Base-by-base conservation (phyloP, 2,329 filamentous ascomycete species). In the Nigrospora oryzae region DNA sequence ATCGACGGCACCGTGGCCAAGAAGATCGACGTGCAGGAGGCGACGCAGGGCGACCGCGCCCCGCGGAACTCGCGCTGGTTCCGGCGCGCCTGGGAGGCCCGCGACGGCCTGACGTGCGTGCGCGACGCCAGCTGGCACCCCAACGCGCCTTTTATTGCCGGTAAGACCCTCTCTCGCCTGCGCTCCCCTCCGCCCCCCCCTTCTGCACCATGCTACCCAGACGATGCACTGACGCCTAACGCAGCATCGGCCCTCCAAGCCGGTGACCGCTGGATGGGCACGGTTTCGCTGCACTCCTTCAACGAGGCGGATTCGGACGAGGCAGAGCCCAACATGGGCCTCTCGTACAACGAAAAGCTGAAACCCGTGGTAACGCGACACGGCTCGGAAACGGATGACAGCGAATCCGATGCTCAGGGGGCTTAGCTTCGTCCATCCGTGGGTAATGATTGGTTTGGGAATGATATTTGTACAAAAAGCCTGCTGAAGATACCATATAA, bases 121-220 rank as follows among this genome's bases (percentile, higher is more conserved):
- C 74, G 90, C 32, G 90, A 96, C 69, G 88, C 86, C 17, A 89
- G 84, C 58, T 95, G 90, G 90, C 89, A 95, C 67, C 90, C 90
- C 1, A 84, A 75, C 51, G 87, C 85, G 2, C 89, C 89, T 1
- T 73, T 95, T 36, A 72, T 96, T 51, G 89, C 75, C 56, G 75
- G 75, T 78, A 60, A 66, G 73, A 10, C 23, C 19, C 23, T 69
- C 33, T 45, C 11, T 13, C 15, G 31, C 49, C 46, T 23, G 49
- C 36, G 5, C 37, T 23, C 36, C 45, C 6, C 36, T 35, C 15
- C 7, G 34, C 15, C 11, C 12, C 38, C 8, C 40, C n/a, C 38
- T 34, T 32, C 30, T 2, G 2, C 13, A 12, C 30, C 23, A 43
- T 5, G 1, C 15, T 33, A 34, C 3, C 14, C 32, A 10, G 11